Evolutionary conservation across 352 stramenopile species (phyloP).

Genomic region (Pythium periplocum): DNA sequence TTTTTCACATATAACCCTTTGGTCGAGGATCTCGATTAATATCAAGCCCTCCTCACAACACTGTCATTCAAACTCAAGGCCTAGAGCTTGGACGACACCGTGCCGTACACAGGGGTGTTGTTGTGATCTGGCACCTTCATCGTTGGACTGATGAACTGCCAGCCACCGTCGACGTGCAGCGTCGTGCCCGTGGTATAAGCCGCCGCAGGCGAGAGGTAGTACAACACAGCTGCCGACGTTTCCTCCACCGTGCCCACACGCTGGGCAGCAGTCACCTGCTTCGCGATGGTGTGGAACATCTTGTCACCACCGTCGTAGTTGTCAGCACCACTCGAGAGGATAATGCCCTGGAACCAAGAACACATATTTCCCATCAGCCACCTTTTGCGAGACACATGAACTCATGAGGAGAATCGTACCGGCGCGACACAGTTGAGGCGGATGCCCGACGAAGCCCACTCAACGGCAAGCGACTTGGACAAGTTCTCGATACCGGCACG

Average conservation of each 20-base stretch:
- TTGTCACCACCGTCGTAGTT: conserved; percentile 90
- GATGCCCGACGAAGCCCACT: conserved; percentile 90
- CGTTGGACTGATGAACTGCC: conserved; percentile 32
- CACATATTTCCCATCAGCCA: no score
- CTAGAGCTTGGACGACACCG: conserved; percentile 33
- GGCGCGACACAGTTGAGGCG: conserved; percentile 91
- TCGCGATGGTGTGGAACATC: conserved; percentile 78
- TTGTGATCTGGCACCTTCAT: conserved; percentile 65
- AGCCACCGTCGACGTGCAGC: conserved; percentile 78
- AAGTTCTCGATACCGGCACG: conserved; percentile 90
- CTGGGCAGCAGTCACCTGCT: conserved; percentile 77
- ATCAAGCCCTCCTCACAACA: no score
- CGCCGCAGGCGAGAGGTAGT: conserved; percentile 76
- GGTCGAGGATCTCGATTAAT: no score
- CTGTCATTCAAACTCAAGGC: not conserved
- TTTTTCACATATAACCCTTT: no score
- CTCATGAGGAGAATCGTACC: conserved; percentile 20
- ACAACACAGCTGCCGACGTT: conserved; percentile 73
- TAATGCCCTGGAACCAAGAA: conserved; percentile 46
- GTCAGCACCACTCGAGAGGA: conserved; percentile 68
- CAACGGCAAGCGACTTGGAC: conserved; percentile 88
- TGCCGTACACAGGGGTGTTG: conserved; percentile 72
- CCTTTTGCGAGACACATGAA: not conserved
- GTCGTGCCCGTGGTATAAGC: conserved; percentile 84
- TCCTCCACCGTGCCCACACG: conserved; percentile 89